Base-by-base conservation (phyloP, 768 basidiomycete species). In the Trametes villosa region DNA sequence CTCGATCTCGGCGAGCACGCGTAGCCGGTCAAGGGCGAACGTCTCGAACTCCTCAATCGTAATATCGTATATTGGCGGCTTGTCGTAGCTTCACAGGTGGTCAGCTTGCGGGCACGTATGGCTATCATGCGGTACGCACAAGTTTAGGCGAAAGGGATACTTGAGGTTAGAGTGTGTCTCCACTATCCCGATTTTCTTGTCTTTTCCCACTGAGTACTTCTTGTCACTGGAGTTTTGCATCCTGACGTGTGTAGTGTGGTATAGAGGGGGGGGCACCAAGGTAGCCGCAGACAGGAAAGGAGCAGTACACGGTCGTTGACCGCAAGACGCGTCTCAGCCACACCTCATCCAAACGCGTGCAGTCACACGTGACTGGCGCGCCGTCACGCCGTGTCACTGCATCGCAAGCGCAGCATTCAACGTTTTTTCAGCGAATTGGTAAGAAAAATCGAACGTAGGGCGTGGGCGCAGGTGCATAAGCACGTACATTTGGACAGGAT, bases 31-130 rank as follows among this genome's bases (percentile, higher is more conserved):
- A 22, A 99, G 80, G 0, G 97, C 97, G 70, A 83, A 92, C 3
- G 82, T 87, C 72, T 99, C 97, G 66, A 99, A 99, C 64, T 98
- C 92, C 72, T 98, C 97, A 18, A 98, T 79, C 1, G 94, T 94
- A 20, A 98, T 88, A 68, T 98, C 94, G 57, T 87, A 88, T 17
- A 82, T 73, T 20, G 97, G 97, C 22, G 96, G 92, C 18, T 71
- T 76, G 66, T 96, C 89, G 70, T 99, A 98, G 74, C 95, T 97
- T 29, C 17, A 22, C 9, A 54, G 24, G n/a, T 17, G 2, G 36
- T 40, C 45, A 40, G 20, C 53, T 50, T 58, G 53, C 65, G 61
- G n/a, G n/a, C n/a, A 44, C 62, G 55, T 18, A 44, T 22, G 22
- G 22, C 56, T 40, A 27, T 50, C 36, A 55, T 40, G 53, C 57